A percentile compares a stretch with the other conserved stretches of the same genome.
Conservation (phyloP, 495 filamentous ascomycete species). For the Rhizodiscina lignyota region DNA sequence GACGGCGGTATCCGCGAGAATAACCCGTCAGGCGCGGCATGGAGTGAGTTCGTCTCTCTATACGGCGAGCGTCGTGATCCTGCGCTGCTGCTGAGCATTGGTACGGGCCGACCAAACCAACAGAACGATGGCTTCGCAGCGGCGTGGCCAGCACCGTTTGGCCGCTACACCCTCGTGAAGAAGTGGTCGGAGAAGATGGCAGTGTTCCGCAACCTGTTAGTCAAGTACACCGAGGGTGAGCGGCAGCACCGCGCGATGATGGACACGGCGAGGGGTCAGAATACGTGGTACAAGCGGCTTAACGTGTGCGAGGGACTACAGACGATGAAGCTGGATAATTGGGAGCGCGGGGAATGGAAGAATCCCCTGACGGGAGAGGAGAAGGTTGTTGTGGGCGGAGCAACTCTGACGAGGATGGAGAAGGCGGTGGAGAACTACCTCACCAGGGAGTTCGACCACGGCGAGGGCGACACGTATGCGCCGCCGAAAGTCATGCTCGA, state of each 20-base stretch:
- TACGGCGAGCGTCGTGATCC: slow-evolving; percentile 18
- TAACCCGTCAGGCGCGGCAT: slow-evolving; percentile 23
- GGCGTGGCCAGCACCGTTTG: slow-evolving; percentile 23
- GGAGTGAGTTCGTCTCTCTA: slow-evolving; percentile 21
- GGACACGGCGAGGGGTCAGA: slow-evolving; percentile 17
- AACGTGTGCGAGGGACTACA: slow-evolving; percentile 21
- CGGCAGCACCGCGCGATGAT: slow-evolving; percentile 22
- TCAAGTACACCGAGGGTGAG: slow-evolving; percentile 29
- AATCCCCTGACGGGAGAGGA: slow-evolving; percentile 10
- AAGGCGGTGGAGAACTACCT: slow-evolving; percentile 16
- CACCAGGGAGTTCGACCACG: slow-evolving; percentile 13
- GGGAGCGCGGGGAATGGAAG: slow-evolving; percentile 16
- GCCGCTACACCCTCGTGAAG: slow-evolving; percentile 13
- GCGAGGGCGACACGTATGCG: slow-evolving; percentile 18
- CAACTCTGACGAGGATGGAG: slow-evolving; percentile 20
- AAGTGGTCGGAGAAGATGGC: slow-evolving; percentile 25
- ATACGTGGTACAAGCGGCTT: slow-evolving; percentile 25
- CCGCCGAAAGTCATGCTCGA: slow-evolving; percentile 19
- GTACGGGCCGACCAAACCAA: slow-evolving; percentile 22
- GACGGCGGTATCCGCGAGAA: slow-evolving; percentile 28
- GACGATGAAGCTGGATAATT: slow-evolving; percentile 22
- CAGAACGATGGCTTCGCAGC: slow-evolving; percentile 21
- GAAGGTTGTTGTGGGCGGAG: slow-evolving; percentile 12
- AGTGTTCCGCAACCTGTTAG: slow-evolving; percentile 24
- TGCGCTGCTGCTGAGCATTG: slow-evolving; percentile 20